Conservation (phyloP, 2,329 filamentous ascomycete genomes). For the Tolypocladium tundrense region DNA sequence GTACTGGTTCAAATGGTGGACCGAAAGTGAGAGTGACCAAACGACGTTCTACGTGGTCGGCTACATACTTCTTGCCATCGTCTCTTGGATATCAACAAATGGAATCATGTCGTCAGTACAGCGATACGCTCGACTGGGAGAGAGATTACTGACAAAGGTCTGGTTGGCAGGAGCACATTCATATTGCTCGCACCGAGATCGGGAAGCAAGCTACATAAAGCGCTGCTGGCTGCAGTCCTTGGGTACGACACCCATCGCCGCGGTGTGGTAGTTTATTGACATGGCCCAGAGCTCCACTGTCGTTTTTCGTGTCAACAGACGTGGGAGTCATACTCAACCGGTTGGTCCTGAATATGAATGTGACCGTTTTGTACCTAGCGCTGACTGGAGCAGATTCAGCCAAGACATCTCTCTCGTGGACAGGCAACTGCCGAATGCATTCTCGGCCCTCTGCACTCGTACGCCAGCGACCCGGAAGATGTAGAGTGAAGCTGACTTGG, state of each 20-base stretch:
- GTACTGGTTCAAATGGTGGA: slow-evolving; percentile 30
- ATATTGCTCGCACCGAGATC: neutral
- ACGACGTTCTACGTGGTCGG: neutral
- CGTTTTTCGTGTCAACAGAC: neutral
- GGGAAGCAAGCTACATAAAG: neutral
- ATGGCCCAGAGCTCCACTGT: neutral
- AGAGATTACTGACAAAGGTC: neutral
- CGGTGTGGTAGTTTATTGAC: neutral
- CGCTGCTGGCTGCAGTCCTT: neutral
- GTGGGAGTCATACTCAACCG: slow-evolving; percentile 1
- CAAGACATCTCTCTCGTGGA: slow-evolving; percentile 30
- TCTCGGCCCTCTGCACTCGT: slow-evolving; percentile 19
- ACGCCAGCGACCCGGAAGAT: neutral
- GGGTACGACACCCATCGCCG: neutral
- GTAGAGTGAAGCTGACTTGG: neutral
- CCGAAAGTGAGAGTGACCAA: slow-evolving; percentile 8
- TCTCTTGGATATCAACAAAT: neutral
- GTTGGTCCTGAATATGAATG: too few relatives aligned
- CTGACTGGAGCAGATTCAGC: slow-evolving; percentile 23
- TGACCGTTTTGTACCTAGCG: neutral
- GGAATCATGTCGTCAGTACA: neutral
- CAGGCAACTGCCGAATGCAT: slow-evolving; percentile 20
- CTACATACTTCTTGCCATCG: neutral
- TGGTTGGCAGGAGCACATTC: neutral
- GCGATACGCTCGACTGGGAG: neutral